Percentiles rank a stretch among this genome's conserved stretches.
Evolutionary conservation across 1,284 basidiomycete genomes (phyloP).

Genomic region (Inonotus hispidus): DNA sequence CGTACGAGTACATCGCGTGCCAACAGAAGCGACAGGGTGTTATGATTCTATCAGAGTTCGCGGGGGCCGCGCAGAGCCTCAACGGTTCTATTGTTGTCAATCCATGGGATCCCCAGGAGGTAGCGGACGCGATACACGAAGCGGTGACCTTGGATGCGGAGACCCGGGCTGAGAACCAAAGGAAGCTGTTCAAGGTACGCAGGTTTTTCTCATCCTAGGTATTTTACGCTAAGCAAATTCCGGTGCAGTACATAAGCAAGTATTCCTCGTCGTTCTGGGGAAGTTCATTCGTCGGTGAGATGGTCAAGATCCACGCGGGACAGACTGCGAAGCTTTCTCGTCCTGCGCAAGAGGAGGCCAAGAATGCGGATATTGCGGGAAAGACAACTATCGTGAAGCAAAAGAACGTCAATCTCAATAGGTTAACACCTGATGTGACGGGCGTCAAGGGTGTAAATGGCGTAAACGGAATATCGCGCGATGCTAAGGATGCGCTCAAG

Average conservation of each 20-base stretch:
- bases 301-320: slow-evolving; percentile 44
- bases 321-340: slow-evolving; percentile 1
- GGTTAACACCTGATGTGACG: background rate
- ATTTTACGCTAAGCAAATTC: background rate
- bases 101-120: slow-evolving; percentile 94
- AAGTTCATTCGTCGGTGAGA: slow-evolving; percentile 83
- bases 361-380: slow-evolving; percentile 11
- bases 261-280: slow-evolving; percentile 94
- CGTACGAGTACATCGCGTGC: slow-evolving; percentile 97
- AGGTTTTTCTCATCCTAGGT: slow-evolving; percentile 3
- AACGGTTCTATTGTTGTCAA: slow-evolving; percentile 95
- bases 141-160: slow-evolving; percentile 87
- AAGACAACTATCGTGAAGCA: slow-evolving; percentile 1
- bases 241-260: slow-evolving; percentile 74
- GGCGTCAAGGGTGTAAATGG: slow-evolving; percentile 9
- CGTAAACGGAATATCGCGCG: background rate
- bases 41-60: slow-evolving; percentile 98
- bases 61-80: slow-evolving; percentile 93
- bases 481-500: slow-evolving; percentile 5
- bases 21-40: slow-evolving; percentile 90
- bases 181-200: slow-evolving; percentile 82
- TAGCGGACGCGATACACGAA: slow-evolving; percentile 93
- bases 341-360: slow-evolving; percentile 10
- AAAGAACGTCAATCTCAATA: background rate
- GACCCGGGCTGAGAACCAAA: slow-evolving; percentile 83